Evolutionary conservation across 371 early-diverging fungal genomes (phyloP).

Genomic region (Apophysomyces ossiformis): DNA sequence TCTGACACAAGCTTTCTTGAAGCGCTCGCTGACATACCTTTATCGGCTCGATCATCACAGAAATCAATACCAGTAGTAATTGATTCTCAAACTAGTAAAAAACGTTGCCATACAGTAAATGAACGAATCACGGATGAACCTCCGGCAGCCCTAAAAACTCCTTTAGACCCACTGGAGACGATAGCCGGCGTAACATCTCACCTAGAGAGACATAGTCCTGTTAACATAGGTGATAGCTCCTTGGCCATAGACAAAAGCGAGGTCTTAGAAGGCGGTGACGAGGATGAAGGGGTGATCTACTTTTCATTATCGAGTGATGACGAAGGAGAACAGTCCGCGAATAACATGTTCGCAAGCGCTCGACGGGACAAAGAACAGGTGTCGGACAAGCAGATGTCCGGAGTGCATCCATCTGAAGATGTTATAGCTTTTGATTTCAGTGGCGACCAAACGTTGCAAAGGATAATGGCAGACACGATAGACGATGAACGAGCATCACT

Average conservation of each 20-base stretch:
- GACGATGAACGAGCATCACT: background rate
- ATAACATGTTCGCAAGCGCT: background rate
- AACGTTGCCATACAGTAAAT: background rate
- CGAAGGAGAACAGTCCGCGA: background rate
- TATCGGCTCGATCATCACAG: background rate
- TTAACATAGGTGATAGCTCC: too few species aligned
- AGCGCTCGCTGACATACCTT: background rate
- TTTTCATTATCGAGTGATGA: background rate
- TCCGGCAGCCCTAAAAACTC: too few species aligned
- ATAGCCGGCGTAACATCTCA: background rate
- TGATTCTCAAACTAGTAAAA: background rate
- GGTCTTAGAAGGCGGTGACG: too few species aligned
- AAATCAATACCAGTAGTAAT: background rate
- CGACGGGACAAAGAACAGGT: too few species aligned
- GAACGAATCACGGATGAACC: too few species aligned
- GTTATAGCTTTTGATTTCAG: background rate
- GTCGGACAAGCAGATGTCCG: background rate
- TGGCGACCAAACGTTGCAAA: background rate
- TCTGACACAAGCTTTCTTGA: background rate
- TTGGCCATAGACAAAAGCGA: too few species aligned
- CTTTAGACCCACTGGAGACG: too few species aligned
- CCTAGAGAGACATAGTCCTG: background rate
- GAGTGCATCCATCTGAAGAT: background rate
- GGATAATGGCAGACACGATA: background rate
- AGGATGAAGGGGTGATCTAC: background rate